A percentile compares a stretch with the other conserved stretches of the same genome.
phyloP scores from a whole-genome alignment of 108 stramenopile genomes.

The Seminavis robusta region DNA sequence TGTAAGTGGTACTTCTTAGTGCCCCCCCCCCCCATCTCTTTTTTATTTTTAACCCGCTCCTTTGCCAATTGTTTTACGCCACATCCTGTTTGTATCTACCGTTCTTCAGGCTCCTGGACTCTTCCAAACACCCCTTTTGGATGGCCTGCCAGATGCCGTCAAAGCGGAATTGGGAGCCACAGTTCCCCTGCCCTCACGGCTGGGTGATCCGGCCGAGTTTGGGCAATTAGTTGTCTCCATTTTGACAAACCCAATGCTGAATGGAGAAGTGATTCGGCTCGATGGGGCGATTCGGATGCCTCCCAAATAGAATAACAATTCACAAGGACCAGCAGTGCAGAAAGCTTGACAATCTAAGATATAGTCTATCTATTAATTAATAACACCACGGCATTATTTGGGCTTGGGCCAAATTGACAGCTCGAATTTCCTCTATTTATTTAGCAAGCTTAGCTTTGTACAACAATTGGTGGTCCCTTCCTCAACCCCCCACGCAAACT shows the following conservation, averaged over 20 bases:
- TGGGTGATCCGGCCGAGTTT: conserved; percentile 83
- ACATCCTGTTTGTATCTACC: conserved; percentile 2
- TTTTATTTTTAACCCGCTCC: too few relatives aligned
- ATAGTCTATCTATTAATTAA: too few relatives aligned
- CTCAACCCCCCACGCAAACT: too few relatives aligned
- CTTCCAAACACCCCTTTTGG: conserved; percentile 90
- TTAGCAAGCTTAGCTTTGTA: too few relatives aligned
- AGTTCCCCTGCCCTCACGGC: conserved; percentile 85
- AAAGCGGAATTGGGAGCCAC: conserved; percentile 68
- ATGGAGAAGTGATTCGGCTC: conserved; percentile 87
- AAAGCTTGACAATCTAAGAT: too few relatives aligned
- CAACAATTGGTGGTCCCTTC: too few relatives aligned
- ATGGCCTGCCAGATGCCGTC: conserved; percentile 81
- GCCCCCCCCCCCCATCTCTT: too few relatives aligned
- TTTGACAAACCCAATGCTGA: conserved; percentile 83
- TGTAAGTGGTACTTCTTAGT: conserved; percentile 28
- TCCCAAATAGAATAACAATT: too few relatives aligned
- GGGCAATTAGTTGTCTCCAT: conserved; percentile 77
- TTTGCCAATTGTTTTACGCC: conserved; percentile 1
- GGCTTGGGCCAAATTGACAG: too few relatives aligned
- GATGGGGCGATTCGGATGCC: conserved; percentile 95
- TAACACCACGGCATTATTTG: too few relatives aligned
- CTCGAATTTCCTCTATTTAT: too few relatives aligned
- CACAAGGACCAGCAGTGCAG: too few relatives aligned
- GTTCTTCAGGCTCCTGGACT: conserved; percentile 81